Conservation (phyloP, 2,329 filamentous ascomycete species). For the Aureobasidium subglaciale region DNA sequence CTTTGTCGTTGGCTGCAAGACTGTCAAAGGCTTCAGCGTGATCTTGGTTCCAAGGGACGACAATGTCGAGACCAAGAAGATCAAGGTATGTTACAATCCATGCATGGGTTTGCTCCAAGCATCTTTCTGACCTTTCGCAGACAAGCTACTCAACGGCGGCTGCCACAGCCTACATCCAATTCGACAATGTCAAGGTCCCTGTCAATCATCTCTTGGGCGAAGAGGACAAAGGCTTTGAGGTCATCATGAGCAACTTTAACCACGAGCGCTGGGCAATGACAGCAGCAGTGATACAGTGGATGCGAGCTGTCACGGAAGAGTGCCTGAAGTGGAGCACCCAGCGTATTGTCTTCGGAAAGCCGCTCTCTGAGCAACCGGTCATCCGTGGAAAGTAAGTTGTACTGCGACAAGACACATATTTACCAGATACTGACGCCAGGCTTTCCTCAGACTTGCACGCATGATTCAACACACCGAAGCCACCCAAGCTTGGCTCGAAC, state of each 20-base stretch:
- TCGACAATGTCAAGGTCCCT: conserved; percentile 81
- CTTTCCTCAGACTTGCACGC: conserved; percentile 54
- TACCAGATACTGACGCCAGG: conserved; percentile 24
- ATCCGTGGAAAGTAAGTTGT: conserved; percentile 60
- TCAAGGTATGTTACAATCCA: conserved; percentile 43
- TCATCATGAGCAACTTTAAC: conserved; percentile 84
- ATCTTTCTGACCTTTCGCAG: conserved; percentile 20
- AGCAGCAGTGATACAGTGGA: conserved; percentile 56
- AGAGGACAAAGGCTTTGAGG: conserved; percentile 79
- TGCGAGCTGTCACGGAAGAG: conserved; percentile 68
- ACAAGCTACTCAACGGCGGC: conserved; percentile 73
- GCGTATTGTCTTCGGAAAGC: conserved; percentile 75
- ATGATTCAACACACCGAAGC: conserved; percentile 79
- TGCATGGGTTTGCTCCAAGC: not conserved
- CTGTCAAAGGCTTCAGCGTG: conserved; percentile 71
- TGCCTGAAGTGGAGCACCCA: conserved; percentile 86
- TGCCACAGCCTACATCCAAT: conserved; percentile 72
- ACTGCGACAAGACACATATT: conserved; percentile 19
- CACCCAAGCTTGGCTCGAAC: conserved; percentile 81
- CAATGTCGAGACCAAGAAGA: conserved; percentile 66
- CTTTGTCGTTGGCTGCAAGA: conserved; percentile 74
- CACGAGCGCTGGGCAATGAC: conserved; percentile 45
- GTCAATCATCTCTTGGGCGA: conserved; percentile 69
- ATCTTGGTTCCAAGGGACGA: conserved; percentile 67
- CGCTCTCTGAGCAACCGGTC: conserved; percentile 73